Evolutionary conservation across 805 yeast genomes (phyloP).

Genomic region (Zygoascus ofunaensis): DNA sequence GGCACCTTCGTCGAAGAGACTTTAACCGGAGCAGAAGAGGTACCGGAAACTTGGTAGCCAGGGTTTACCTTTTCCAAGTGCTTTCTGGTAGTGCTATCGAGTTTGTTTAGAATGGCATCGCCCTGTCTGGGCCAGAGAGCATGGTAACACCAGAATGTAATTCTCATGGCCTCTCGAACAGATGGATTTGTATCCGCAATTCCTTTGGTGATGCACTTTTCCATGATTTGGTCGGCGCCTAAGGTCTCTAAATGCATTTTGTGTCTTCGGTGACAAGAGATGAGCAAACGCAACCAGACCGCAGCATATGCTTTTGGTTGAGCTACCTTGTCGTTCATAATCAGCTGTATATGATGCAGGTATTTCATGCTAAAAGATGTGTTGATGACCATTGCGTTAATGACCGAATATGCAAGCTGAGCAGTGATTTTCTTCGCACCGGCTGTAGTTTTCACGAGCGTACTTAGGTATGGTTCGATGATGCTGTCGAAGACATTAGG

Average conservation of each 20-base stretch:
- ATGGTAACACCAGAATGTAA: constrained; percentile 62
- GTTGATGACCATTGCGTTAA: constrained; percentile 45
- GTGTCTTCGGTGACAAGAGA: constrained; percentile 34
- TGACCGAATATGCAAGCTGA: constrained; percentile 33
- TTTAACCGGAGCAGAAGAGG: background rate
- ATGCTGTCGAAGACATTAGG: constrained; percentile 26
- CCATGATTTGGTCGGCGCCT: constrained; percentile 37
- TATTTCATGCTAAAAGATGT: constrained; percentile 46
- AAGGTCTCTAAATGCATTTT: constrained; percentile 26
- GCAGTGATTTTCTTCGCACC: constrained; percentile 59
- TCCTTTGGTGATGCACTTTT: constrained; percentile 47
- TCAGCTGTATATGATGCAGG: constrained; percentile 39
- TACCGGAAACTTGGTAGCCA: background rate
- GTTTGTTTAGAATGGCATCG: constrained; percentile 28
- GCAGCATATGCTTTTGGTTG: constrained; percentile 64
- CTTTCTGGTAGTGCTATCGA: constrained; percentile 42
- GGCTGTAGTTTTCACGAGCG: constrained; percentile 45
- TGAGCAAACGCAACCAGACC: constrained; percentile 57
- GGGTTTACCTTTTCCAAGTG: constrained; percentile 59
- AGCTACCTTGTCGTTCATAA: constrained; percentile 59
- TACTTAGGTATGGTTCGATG: constrained; percentile 41
- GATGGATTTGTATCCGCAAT: constrained; percentile 70
- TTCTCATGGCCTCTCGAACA: constrained; percentile 68
- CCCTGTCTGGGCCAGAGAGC: constrained; percentile 46
- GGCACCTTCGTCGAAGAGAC: background rate